Base-by-base conservation (phyloP, 805 yeast genomes). In the Ogataea trehaloabstinens region DNA sequence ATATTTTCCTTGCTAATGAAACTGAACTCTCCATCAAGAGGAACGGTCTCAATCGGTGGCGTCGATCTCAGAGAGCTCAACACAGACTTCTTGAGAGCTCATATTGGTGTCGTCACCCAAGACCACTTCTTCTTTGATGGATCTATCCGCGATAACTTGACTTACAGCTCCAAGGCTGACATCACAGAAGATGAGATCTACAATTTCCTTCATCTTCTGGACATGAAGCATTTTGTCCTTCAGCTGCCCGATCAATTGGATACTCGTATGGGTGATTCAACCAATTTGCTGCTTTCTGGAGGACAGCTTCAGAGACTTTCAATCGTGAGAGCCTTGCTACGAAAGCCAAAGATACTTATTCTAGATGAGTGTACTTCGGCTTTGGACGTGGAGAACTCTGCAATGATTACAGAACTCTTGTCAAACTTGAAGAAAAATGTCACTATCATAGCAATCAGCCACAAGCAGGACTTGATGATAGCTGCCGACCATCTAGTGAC, bases 281-380 rank as follows among this genome's bases (percentile, higher is more conserved):
- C 63, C 60, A 66, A 11, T 41, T 42, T 45, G 46, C 67, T 76
- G 30, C 60, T 91, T 2, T 89, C 97, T 1, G 95, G 95, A 19
- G 99, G 99, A 2, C 98, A 93, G 58, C 70, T 83, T 6, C 98
- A 93, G 57, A 65, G 97, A 40, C 57, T 93, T 2, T 81, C 93
- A 0, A 78, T 93, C 36, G 95, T 91, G 0, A 70, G 98, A 35
- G 93, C 95, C 0, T 46, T 93, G 3, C 41, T 90, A 4, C 63
- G 90, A 25, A 66, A 71, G 16, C 93, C 97, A 0, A 64, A 66
- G 21, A 48, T 80, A 7, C 67, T 80, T n/a, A 69, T 93, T 5
- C 60, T 93, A 34, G 99, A 93, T 61, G 99, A 93, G 57, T 82
- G 90, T 50, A 89, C 98, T 0, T 81, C 97, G 0, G 85, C 95